Evolutionary conservation across 192 early-diverging fungal genomes (phyloP).

Genomic region (Podila epigama): DNA sequence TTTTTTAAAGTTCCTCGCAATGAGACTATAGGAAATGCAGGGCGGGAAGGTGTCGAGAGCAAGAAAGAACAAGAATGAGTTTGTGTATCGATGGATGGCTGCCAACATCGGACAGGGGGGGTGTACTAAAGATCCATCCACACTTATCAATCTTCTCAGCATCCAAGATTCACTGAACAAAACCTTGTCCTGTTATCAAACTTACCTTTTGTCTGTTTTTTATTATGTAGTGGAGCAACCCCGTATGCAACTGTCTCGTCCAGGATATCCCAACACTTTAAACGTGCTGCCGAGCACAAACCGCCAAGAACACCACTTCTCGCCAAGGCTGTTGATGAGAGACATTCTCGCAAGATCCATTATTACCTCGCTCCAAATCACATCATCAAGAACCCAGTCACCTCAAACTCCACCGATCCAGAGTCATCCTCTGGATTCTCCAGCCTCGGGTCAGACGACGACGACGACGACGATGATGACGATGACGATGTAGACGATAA

Average conservation of each 20-base stretch:
- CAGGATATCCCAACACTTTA: conserved; percentile 89
- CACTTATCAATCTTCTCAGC: no score
- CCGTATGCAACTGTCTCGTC: conserved; percentile 91
- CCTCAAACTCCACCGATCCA: conserved; percentile 16
- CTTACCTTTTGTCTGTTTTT: conserved; percentile 3
- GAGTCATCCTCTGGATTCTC: conserved; percentile 47
- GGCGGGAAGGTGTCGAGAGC: no score
- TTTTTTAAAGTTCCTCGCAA: neutral
- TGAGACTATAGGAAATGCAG: no score
- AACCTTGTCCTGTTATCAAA: neutral
- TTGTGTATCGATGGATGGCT: no score
- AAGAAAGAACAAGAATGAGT: no score
- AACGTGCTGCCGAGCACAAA: conserved; percentile 77
- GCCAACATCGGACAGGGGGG: no score
- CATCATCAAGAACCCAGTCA: conserved; percentile 44
- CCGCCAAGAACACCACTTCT: conserved; percentile 77
- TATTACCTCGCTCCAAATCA: conserved; percentile 70
- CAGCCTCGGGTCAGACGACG: conserved; percentile 34
- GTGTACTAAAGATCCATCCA: no score
- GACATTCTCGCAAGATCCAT: conserved; percentile 75
- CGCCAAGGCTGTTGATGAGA: conserved; percentile 72
- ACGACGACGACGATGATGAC: conserved; percentile 42
- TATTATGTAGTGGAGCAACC: conserved; percentile 69
- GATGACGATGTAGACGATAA: conserved; percentile 38
- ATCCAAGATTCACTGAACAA: no score